phyloP scores from a whole-genome alignment of 768 basidiomycete species.

The Inosperma sp. region DNA sequence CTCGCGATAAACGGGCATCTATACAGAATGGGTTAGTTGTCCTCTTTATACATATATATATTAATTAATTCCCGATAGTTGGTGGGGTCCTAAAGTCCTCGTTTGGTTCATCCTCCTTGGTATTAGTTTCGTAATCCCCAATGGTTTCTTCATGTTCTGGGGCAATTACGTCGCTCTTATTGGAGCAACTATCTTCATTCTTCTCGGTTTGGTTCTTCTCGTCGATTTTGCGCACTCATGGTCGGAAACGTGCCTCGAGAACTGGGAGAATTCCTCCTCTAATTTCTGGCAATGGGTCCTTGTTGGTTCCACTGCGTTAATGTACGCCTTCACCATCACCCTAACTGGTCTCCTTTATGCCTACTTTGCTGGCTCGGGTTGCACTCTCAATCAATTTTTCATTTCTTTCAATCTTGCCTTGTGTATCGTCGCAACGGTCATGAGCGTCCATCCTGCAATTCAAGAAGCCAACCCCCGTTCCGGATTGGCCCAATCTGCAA shows the following conservation, averaged over 20 bases:
- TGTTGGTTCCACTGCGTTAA: conserved; percentile 83
- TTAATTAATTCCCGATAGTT: conserved; percentile 43
- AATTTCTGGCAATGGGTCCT: conserved; percentile 96
- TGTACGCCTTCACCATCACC: conserved; percentile 81
- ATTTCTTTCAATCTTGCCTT: conserved; percentile 90
- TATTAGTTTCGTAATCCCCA: conserved; percentile 91
- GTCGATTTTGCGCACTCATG: conserved; percentile 99
- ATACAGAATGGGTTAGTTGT: conserved; percentile 87
- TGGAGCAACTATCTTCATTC: conserved; percentile 92
- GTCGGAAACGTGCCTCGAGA: conserved; percentile 95
- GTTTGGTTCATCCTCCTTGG: conserved; percentile 80
- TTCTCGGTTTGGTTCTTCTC: conserved; percentile 93
- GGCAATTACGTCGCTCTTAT: conserved; percentile 89
- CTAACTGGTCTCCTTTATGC: conserved; percentile 86
- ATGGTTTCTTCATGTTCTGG: conserved; percentile 98
- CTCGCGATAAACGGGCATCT: conserved; percentile 86
- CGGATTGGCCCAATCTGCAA: conserved; percentile 89
- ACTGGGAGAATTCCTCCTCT: conserved; percentile 84
- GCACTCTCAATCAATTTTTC: conserved; percentile 94
- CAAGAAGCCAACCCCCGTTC: conserved; percentile 93
- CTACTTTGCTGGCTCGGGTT: conserved; percentile 85
- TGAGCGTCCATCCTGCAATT: conserved; percentile 79
- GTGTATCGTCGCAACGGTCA: conserved; percentile 70
- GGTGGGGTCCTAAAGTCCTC: conserved; percentile 98
- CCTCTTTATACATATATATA: not conserved